Percentiles rank a stretch among this genome's conserved stretches.
Conservation (phyloP, 139 green algal genomes). For the Zygnema circumcarinatum region DNA sequence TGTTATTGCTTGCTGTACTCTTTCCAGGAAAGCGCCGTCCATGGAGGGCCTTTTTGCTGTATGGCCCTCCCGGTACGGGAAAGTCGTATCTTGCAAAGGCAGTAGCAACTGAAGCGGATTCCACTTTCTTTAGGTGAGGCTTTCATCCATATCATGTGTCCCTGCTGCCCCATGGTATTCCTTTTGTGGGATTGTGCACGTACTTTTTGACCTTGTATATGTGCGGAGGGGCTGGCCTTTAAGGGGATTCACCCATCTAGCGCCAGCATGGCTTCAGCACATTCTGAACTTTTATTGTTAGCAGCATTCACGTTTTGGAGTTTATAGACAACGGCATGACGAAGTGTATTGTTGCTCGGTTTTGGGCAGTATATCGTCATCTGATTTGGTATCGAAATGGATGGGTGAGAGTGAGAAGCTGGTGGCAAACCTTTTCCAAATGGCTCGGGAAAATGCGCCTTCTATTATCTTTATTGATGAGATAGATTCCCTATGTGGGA, state of each 20-base stretch:
- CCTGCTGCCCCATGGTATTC: too few relatives aligned
- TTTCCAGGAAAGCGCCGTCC: slow-evolving; percentile 90
- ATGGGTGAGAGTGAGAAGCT: slow-evolving; percentile 96
- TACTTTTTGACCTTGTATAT: too few relatives aligned
- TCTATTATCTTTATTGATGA: slow-evolving; percentile 99
- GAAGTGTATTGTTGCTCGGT: background rate
- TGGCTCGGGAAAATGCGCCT: slow-evolving; percentile 90
- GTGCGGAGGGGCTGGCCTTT: too few relatives aligned
- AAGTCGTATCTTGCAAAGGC: slow-evolving; percentile 99
- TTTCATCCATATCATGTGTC: background rate
- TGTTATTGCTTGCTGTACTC: too few relatives aligned
- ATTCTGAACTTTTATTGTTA: too few relatives aligned
- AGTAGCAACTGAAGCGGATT: slow-evolving; percentile 98
- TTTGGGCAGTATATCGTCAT: slow-evolving; percentile 71
- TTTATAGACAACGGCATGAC: too few relatives aligned
- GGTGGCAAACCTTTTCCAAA: slow-evolving; percentile 89
- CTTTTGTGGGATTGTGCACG: too few relatives aligned
- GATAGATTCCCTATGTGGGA: slow-evolving; percentile 82
- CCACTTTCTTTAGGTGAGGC: slow-evolving; percentile 80
- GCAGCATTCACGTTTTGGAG: too few relatives aligned
- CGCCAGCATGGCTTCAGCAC: too few relatives aligned
- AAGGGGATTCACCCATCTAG: too few relatives aligned
- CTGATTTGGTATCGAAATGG: slow-evolving; percentile 78
- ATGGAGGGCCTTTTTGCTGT: slow-evolving; percentile 97
- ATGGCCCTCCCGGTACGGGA: slow-evolving; percentile 95